These are phyloP conservation scores for Kandelia obovata DNA, from an alignment of 345 rosid species.

Conservation along the genomic window DNA sequence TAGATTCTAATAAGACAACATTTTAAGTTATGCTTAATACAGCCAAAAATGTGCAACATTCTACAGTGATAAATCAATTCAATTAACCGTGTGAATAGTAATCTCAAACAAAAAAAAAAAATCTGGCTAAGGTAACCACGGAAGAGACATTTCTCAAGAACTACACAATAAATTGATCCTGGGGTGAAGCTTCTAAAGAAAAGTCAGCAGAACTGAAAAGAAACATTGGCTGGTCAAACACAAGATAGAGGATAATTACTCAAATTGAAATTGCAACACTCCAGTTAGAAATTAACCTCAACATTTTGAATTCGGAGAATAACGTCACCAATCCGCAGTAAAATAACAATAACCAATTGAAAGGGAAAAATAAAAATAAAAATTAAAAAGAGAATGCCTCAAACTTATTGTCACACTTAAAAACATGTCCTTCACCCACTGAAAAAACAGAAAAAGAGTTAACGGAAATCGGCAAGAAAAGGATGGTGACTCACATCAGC, in stretches of 20 bases:
- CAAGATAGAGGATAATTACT: too few species aligned
- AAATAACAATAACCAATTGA: not conserved
- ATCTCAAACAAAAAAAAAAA: too few species aligned
- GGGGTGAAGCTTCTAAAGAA: too few species aligned
- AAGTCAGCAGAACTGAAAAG: too few species aligned
- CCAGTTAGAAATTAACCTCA: too few species aligned
- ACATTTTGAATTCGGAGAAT: not conserved
- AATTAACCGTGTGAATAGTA: not conserved
- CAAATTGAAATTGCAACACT: too few species aligned
- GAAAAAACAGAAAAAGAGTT: not conserved
- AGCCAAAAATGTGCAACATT: constrained; percentile 1
- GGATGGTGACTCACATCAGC: constrained; percentile 51
- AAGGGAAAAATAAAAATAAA: not conserved
- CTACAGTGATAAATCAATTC: not conserved
- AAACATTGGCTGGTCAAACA: too few species aligned
- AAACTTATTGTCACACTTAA: not conserved
- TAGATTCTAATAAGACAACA: constrained; percentile 52
- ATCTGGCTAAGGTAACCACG: too few species aligned
- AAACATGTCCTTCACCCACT: not conserved
- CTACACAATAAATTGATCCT: too few species aligned
- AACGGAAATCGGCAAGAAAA: not conserved
- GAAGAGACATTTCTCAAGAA: too few species aligned
- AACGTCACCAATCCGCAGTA: not conserved
- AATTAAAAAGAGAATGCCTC: not conserved
- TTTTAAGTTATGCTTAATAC: not conserved